Conservation (phyloP, 768 basidiomycete genomes). For the Tricholoma hemisulphureum region DNA sequence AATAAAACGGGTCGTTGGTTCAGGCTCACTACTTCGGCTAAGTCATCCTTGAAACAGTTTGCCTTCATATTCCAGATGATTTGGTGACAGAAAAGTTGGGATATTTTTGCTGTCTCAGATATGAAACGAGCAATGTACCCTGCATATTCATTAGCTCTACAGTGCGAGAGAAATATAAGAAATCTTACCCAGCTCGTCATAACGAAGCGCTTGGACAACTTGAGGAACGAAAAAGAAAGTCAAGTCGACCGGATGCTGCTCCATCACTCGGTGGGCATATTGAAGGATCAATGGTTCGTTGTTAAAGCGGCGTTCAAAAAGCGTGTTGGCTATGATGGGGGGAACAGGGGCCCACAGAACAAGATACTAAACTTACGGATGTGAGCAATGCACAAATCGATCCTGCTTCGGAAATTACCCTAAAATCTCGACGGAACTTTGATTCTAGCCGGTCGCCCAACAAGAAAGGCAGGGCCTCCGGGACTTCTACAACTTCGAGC, state of each 20-base stretch:
- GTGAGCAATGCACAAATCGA: neutral
- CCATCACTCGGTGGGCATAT: constrained; percentile 94
- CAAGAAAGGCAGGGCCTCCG: constrained; percentile 80
- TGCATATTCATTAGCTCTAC: constrained; percentile 25
- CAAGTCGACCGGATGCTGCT: constrained; percentile 90
- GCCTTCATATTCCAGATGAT: constrained; percentile 99
- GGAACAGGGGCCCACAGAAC: constrained; percentile 88
- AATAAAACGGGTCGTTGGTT: neutral
- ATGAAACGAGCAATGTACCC: constrained; percentile 95
- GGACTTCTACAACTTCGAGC: constrained; percentile 62
- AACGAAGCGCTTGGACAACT: constrained; percentile 92
- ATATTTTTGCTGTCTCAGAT: constrained; percentile 95
- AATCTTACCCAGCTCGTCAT: constrained; percentile 77
- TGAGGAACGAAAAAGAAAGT: constrained; percentile 99
- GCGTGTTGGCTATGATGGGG: constrained; percentile 75
- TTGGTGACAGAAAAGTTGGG: constrained; percentile 97
- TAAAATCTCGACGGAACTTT: constrained; percentile 63
- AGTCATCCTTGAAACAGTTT: constrained; percentile 92
- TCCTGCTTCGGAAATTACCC: constrained; percentile 44
- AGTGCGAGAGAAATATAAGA: neutral
- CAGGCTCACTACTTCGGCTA: constrained; percentile 69
- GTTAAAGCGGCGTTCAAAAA: constrained; percentile 82
- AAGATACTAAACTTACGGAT: constrained; percentile 56
- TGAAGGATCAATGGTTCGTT: constrained; percentile 86
- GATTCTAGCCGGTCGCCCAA: constrained; percentile 70